Conservation (phyloP, 2,329 filamentous ascomycete genomes). For the Delphinella strobiligena region DNA sequence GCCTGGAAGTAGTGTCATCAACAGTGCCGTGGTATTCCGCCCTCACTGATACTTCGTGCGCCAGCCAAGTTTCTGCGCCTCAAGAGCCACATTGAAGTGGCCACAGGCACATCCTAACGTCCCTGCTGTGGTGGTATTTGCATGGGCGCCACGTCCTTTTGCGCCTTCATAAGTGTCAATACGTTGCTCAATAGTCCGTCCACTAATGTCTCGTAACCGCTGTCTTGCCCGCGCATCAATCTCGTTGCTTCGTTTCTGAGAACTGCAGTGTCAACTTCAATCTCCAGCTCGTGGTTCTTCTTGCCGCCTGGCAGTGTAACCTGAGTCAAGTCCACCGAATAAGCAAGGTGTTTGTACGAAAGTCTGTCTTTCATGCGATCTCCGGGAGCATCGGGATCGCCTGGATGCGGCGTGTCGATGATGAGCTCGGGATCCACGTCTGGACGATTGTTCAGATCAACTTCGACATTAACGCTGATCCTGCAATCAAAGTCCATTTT, state of each 20-base stretch:
- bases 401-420: conserved; percentile 35
- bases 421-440: conserved; percentile 45
- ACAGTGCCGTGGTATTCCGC: too few relatives aligned
- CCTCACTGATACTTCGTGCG: too few relatives aligned
- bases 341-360: conserved; percentile 78
- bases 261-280: conserved; percentile 56
- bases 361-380: conserved; percentile 64
- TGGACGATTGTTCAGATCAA: conserved; percentile 47
- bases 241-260: conserved; percentile 41
- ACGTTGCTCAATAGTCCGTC: conserved; percentile 67
- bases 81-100: too few relatives aligned
- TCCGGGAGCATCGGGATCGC: conserved; percentile 24
- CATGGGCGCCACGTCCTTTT: too few relatives aligned
- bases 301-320: conserved; percentile 45
- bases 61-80: too few relatives aligned
- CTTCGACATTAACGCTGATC: conserved; percentile 89
- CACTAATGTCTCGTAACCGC: conserved; percentile 55
- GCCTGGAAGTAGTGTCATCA: too few relatives aligned
- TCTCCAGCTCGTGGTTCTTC: conserved; percentile 71
- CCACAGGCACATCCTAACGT: too few relatives aligned
- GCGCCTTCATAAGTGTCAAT: conserved; percentile 36
- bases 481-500: conserved; percentile 73
- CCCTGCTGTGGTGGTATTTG: too few relatives aligned
- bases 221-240: conserved; percentile 28
- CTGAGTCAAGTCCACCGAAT: conserved; percentile 87